Base-by-base conservation (phyloP, 2,329 filamentous ascomycete species). In the Penicillium olsonii region DNA sequence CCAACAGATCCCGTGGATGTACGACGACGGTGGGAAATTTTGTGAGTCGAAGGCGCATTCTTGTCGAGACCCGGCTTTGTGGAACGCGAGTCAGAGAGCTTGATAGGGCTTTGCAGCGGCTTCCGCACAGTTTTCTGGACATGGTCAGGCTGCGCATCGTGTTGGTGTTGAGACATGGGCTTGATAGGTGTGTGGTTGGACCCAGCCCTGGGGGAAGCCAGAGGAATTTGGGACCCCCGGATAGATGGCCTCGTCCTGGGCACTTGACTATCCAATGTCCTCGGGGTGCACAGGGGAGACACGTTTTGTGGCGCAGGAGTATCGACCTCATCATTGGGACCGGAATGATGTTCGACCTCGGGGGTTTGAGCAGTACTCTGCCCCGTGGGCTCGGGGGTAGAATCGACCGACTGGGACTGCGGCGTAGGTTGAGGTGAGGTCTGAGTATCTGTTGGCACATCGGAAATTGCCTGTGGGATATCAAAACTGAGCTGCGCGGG, bases 21-120 rank as follows among this genome's bases (percentile, higher is more conserved):
- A 42, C 59, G 61, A 44, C 67, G 62, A 45, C 44, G 52, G 19
- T 49, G 61, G 2, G 35, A 34, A 2, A 39, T 27, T 22, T 27
- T 39, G n/a, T 18, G 47, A 26, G 49, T 37, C n/a, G 53, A 60
- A 9, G 37, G 41, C 7, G 48, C 31, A 10, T 57, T 47, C 34
- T 62, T 59, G 9, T 61, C 57, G 1, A 62, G 52, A 44, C 56
- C 52, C 15, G 61, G 33, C 17, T 54, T 61, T 10, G 45, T 57
- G 19, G 59, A 50, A 11, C 62, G 61, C 7, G 24, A 33, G 40
- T 65, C 67, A 14, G 60, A 62, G 11, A 69, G 58, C 40, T 67
- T 69, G 10, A 67, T 68, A 2, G 67, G 67, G 19, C 66, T 71
- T 33, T 70, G 64, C 19, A 68, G 47, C 19, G 58, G 66, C 33